These are phyloP conservation scores for Jatropha podagrica DNA, from an alignment of 441 rosid genomes.

Conservation along the genomic window DNA sequence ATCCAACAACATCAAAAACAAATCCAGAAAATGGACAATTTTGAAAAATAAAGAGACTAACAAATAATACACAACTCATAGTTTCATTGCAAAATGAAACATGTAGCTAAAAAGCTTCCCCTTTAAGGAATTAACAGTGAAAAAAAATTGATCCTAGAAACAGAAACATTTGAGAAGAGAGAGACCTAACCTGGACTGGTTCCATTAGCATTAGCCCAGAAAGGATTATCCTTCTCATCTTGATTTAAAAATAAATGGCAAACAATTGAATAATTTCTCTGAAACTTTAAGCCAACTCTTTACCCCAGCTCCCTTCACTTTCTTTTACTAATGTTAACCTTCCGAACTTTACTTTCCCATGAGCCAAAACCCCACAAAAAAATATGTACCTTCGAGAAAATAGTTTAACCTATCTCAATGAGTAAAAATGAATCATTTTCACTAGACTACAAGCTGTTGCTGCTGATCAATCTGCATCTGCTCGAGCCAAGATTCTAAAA, in stretches of 20 bases:
- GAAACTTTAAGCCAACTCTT: constrained; percentile 13
- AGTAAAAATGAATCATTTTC: constrained; percentile 16
- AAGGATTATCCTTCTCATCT: constrained; percentile 20
- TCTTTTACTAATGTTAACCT: background rate
- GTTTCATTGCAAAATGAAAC: constrained; percentile 22
- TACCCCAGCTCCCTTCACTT: background rate
- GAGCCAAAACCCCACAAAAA: constrained; percentile 17
- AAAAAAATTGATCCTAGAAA: constrained; percentile 17
- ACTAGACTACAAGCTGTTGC: constrained; percentile 36
- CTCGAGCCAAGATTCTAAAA: constrained; percentile 54
- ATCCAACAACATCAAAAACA: background rate
- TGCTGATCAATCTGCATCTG: constrained; percentile 53
- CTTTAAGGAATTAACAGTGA: background rate
- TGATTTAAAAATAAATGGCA: constrained; percentile 19
- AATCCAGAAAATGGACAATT: background rate
- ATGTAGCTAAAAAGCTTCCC: background rate
- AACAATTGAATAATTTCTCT: constrained; percentile 14
- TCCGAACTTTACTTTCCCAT: constrained; percentile 20
- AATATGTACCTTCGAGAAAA: constrained; percentile 25
- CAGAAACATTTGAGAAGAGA: constrained; percentile 5
- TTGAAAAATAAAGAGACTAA: background rate
- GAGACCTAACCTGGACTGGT: constrained; percentile 15
- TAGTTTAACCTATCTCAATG: constrained; percentile 16
- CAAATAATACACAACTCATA: constrained; percentile 12
- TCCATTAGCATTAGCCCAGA: constrained; percentile 17